These are phyloP conservation scores for Imleria badia DNA, from an alignment of 768 basidiomycete genomes.

Conservation along the genomic window DNA sequence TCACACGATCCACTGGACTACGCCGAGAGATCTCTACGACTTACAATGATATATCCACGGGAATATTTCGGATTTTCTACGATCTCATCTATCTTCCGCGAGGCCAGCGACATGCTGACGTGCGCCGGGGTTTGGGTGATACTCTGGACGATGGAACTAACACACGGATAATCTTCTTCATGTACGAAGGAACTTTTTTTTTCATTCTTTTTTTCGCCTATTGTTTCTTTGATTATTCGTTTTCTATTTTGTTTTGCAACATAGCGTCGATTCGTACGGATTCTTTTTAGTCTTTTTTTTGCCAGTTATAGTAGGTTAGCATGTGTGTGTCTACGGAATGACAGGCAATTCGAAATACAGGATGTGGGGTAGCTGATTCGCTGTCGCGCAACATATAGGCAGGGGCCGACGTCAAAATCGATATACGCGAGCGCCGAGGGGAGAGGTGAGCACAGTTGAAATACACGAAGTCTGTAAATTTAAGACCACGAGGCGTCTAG, in stretches of 20 bases:
- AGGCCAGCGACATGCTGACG: constrained; percentile 8
- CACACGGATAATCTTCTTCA: constrained; percentile 29
- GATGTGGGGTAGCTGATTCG: background rate
- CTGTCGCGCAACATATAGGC: background rate
- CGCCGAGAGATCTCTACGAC: constrained; percentile 22
- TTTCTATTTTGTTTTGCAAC: constrained; percentile 34
- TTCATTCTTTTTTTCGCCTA: background rate
- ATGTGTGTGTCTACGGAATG: constrained; percentile 7
- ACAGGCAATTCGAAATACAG: constrained; percentile 5
- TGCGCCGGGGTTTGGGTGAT: constrained; percentile 3
- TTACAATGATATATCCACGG: constrained; percentile 27
- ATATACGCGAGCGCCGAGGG: too few relatives aligned
- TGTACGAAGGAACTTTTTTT: constrained; percentile 21
- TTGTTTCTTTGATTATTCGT: constrained; percentile 26
- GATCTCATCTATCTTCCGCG: constrained; percentile 16
- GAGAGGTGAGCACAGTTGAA: too few relatives aligned
- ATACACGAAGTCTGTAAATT: too few relatives aligned
- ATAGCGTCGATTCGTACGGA: constrained; percentile 18
- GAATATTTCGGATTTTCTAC: constrained; percentile 23
- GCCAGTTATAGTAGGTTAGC: constrained; percentile 4
- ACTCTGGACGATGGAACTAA: constrained; percentile 25
- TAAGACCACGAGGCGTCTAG: too few relatives aligned
- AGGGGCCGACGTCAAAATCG: too few relatives aligned
- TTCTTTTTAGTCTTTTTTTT: constrained; percentile 22
- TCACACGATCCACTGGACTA: constrained; percentile 23